phyloP scores from a whole-genome alignment of 1,284 basidiomycete species.

The Pterulicium gracile region DNA sequence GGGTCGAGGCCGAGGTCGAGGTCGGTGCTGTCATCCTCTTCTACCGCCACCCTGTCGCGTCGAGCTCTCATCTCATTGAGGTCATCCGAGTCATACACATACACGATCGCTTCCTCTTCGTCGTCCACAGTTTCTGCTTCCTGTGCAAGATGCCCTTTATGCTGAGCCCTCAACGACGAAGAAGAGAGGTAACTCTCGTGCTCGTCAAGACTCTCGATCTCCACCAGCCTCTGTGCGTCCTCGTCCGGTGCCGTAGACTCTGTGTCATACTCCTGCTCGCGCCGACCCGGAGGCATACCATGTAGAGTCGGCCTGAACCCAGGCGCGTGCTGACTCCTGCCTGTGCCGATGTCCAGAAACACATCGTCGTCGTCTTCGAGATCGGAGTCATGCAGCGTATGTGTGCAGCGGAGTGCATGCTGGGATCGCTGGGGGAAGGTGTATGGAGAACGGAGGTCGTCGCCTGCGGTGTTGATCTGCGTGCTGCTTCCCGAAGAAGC shows the following conservation, averaged over 20 bases:
- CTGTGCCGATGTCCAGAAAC: not conserved
- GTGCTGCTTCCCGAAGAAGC: conserved; percentile 1
- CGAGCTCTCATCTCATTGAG: no score
- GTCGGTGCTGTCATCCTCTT: no score
- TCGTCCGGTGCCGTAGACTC: conserved; percentile 12
- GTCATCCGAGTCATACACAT: not conserved
- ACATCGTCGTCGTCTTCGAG: not conserved
- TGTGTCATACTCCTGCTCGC: conserved; percentile 11
- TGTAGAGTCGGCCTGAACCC: no score
- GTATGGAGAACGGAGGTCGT: conserved; percentile 13
- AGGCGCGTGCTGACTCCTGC: no score
- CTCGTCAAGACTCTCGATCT: conserved; percentile 10
- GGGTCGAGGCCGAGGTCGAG: no score
- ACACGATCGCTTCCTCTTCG: not conserved
- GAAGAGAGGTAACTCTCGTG: conserved; percentile 4
- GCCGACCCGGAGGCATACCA: conserved; percentile 10
- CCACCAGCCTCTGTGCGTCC: conserved; percentile 11
- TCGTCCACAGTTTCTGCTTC: no score
- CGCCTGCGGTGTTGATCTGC: not conserved
- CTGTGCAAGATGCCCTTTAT: no score
- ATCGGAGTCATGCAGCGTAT: no score
- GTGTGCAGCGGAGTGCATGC: conserved; percentile 12
- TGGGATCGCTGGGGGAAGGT: conserved; percentile 21
- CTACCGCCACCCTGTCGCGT: no score
- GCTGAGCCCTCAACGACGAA: not conserved